Evolutionary conservation across 306 rosid species (phyloP).

Genomic region (Vigna radiata): DNA sequence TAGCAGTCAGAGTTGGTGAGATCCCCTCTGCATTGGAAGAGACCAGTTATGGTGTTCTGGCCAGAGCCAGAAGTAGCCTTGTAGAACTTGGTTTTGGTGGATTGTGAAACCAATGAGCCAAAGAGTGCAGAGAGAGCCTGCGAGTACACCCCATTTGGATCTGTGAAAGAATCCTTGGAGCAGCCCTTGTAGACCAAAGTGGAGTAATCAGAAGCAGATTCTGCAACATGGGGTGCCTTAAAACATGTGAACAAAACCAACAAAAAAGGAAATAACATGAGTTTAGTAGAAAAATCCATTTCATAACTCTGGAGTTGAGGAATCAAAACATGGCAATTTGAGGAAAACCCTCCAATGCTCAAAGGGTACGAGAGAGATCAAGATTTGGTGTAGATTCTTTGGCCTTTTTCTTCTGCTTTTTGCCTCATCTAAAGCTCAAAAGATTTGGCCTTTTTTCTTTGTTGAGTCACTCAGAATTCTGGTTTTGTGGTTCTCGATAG

Average conservation of each 20-base stretch:
- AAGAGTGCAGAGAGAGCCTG: constrained; percentile 84
- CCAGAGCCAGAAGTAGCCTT: constrained; percentile 72
- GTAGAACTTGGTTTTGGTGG: constrained; percentile 78
- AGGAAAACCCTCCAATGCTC: constrained; percentile 16
- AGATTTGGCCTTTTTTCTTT: constrained; percentile 27
- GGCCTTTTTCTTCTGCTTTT: constrained; percentile 19
- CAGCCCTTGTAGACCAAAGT: constrained; percentile 91
- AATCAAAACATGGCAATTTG: constrained; percentile 63
- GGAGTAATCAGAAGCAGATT: constrained; percentile 65
- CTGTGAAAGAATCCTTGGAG: constrained; percentile 76
- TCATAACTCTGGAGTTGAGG: constrained; percentile 23
- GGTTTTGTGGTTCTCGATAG: constrained; percentile 42
- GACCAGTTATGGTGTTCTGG: constrained; percentile 70
- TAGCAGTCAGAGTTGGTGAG: constrained; percentile 77
- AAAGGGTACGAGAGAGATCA: not conserved
- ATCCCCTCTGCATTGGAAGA: constrained; percentile 94
- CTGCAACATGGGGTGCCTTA: constrained; percentile 50
- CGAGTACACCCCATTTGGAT: constrained; percentile 85
- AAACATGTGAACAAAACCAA: constrained; percentile 45
- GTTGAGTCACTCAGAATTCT: constrained; percentile 31
- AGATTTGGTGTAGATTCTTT: constrained; percentile 12
- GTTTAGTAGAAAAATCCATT: constrained; percentile 59
- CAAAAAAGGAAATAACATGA: constrained; percentile 45
- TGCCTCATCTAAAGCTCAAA: constrained; percentile 33
- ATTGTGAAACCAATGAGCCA: constrained; percentile 76